Percentiles rank a stretch among this genome's conserved stretches.
These are phyloP conservation scores for Musa troglodytarum DNA, from an alignment of 176 grass and related monocot species.

Conservation along the genomic window DNA sequence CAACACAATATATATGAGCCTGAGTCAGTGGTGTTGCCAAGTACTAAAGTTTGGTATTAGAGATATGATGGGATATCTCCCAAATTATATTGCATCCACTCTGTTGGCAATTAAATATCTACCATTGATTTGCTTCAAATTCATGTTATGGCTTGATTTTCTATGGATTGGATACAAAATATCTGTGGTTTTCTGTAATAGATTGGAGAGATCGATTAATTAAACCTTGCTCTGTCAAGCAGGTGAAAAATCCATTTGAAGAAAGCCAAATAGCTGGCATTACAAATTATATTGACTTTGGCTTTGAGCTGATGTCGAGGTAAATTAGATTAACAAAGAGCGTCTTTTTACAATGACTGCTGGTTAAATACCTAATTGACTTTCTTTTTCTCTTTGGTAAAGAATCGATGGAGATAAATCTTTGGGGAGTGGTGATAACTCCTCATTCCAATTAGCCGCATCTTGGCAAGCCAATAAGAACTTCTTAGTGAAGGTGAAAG, in stretches of 20 bases:
- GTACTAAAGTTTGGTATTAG: too few relatives aligned
- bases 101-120: background rate
- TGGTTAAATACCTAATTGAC: background rate
- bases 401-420: constrained; percentile 59
- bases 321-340: constrained; percentile 25
- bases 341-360: constrained; percentile 1
- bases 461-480: constrained; percentile 98
- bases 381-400: background rate
- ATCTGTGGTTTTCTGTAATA: constrained; percentile 3
- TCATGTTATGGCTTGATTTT: background rate
- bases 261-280: constrained; percentile 83
- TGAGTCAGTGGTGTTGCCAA: too few relatives aligned
- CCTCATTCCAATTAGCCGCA: constrained; percentile 76
- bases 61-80: too few relatives aligned
- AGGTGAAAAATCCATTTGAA: constrained; percentile 96
- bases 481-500: constrained; percentile 74
- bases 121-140: background rate
- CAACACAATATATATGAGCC: too few relatives aligned
- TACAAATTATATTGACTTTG: constrained; percentile 93
- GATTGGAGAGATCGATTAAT: background rate
- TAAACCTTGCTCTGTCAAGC: constrained; percentile 15
- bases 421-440: constrained; percentile 26
- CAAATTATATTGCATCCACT: too few relatives aligned
- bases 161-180: background rate
- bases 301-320: constrained; percentile 72